Evolutionary conservation across 495 filamentous ascomycete genomes (phyloP), one percentile per base, ranked within the genome.

Genomic region (Paragyromitra xinjiangensis): DNA sequence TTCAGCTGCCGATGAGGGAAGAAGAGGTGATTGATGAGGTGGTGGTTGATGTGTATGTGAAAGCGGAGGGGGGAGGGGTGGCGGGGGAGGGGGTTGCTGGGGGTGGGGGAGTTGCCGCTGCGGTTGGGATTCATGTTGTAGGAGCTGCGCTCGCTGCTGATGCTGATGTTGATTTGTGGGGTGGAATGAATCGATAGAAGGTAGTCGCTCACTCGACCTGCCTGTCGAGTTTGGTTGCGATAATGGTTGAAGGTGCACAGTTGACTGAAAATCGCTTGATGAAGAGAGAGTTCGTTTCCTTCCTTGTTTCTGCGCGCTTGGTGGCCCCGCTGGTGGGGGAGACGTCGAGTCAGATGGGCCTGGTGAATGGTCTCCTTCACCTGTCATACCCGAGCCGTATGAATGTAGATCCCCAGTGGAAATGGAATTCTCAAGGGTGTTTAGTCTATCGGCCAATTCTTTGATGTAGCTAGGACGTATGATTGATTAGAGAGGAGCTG

Each of bases 371-470:
- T 83, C 81, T 24, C 81, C 81, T 65, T 83, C 81, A 26, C 81
- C 81, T 29, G 62, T 45, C 59, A 79, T 66, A 66, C 78, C 65
- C 56, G 79, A 75, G 37, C 81, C 78, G 58, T 83, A 81, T 51
- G 78, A 53, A 74, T 83, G 81, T 74, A 82, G 56, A 66, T 83
- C 81, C 29, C 81, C 81, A 8, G 81, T 83, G 34, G 81, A 83
- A 59, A 83, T 83, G 37, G 81, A 82, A 77, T 83, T 83, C 77
- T 98, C 95, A 26, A 98, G 90, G 1, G 88, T 90, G 74, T 95
- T 90, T 63, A 98, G 88, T 39, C 95, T 88, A 78, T 97, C 94
- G 42, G 94, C 94, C 1, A 98, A 88, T 82, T 98, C 95, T 82
- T 98, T 98, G 82, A 98, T 98, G 80, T 98, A 98, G 0, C 92